Percentiles rank a stretch among this genome's conserved stretches.
phyloP scores from a whole-genome alignment of 2,329 filamentous ascomycete species.

The Periconia digitata region DNA sequence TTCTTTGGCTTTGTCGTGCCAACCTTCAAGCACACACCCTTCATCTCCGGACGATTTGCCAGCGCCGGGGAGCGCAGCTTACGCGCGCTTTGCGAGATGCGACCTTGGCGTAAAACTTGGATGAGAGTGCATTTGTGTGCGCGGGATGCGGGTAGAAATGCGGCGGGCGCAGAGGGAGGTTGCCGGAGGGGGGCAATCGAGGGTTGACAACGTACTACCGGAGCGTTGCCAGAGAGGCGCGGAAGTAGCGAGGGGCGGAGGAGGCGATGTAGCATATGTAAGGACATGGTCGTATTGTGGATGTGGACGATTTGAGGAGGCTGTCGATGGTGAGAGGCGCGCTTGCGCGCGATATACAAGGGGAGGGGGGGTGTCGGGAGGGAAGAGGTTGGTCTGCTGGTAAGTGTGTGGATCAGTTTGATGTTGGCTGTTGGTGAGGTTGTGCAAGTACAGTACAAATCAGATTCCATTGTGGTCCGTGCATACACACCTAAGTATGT shows the following conservation, averaged over 20 bases:
- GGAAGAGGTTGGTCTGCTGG: too few relatives aligned
- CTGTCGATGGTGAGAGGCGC: too few relatives aligned
- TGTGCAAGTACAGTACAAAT: too few relatives aligned
- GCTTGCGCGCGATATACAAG: too few relatives aligned
- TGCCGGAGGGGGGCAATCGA: slow-evolving; percentile 19
- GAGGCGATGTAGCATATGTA: slow-evolving; percentile 43
- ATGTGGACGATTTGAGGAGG: slow-evolving; percentile 11
- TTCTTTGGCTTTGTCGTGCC: slow-evolving; percentile 96
- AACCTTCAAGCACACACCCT: slow-evolving; percentile 94
- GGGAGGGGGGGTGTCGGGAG: too few relatives aligned
- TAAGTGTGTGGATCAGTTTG: too few relatives aligned
- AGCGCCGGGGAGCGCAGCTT: slow-evolving; percentile 88
- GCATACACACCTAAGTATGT: too few relatives aligned
- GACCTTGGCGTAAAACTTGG: slow-evolving; percentile 66
- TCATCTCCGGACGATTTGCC: slow-evolving; percentile 74
- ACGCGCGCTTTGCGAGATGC: slow-evolving; percentile 75
- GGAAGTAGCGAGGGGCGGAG: slow-evolving; percentile 36
- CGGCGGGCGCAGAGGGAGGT: slow-evolving; percentile 22
- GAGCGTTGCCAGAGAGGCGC: slow-evolving; percentile 14
- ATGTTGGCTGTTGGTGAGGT: too few relatives aligned
- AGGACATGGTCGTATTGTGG: slow-evolving; percentile 38
- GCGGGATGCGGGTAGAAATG: slow-evolving; percentile 42
- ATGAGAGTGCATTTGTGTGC: slow-evolving; percentile 50
- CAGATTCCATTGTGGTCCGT: too few relatives aligned
- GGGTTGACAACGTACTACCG: slow-evolving; percentile 15